A percentile compares a stretch with the other conserved stretches of the same genome.
These are phyloP conservation scores for Diaporthe capsici DNA, from an alignment of 2,329 filamentous ascomycete species.

Conservation along the genomic window DNA sequence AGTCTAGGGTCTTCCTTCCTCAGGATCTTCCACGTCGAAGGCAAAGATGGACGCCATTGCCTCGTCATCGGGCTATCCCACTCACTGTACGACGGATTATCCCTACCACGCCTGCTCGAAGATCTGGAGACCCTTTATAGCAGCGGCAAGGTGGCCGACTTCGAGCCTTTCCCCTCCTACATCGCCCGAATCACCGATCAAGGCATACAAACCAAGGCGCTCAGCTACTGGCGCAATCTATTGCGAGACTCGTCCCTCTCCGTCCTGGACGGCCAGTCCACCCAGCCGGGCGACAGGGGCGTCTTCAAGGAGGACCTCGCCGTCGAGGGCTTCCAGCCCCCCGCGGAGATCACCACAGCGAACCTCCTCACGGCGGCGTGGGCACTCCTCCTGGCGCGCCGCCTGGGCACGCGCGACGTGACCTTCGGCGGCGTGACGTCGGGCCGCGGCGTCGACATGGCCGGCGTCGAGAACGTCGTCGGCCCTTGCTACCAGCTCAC, in stretches of 20 bases:
- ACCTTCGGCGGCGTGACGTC: constrained; percentile 59
- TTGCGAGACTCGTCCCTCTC: constrained; percentile 54
- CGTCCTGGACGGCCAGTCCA: constrained; percentile 44
- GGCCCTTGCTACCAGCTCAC: constrained; percentile 62
- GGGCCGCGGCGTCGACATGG: constrained; percentile 56
- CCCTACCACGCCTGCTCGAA: constrained; percentile 56
- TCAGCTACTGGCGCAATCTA: constrained; percentile 58
- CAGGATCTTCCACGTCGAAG: constrained; percentile 47
- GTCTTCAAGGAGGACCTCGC: constrained; percentile 42
- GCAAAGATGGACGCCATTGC: constrained; percentile 47
- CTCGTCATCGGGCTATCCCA: constrained; percentile 61
- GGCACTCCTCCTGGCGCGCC: constrained; percentile 56
- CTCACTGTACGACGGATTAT: constrained; percentile 63
- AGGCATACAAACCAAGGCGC: constrained; percentile 49
- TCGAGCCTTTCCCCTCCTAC: constrained; percentile 56
- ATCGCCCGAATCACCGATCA: constrained; percentile 48
- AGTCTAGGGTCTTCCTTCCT: constrained; percentile 55
- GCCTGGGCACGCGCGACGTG: constrained; percentile 52
- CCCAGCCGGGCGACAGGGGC: constrained; percentile 27
- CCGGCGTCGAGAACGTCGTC: constrained; percentile 54
- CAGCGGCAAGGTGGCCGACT: constrained; percentile 46
- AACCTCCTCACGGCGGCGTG: constrained; percentile 59
- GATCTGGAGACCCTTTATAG: constrained; percentile 57
- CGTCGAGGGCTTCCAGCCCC: constrained; percentile 46
- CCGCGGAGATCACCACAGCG: constrained; percentile 56